Evolutionary conservation across 805 yeast species (phyloP).

Genomic region (Ogataea philodendri): DNA sequence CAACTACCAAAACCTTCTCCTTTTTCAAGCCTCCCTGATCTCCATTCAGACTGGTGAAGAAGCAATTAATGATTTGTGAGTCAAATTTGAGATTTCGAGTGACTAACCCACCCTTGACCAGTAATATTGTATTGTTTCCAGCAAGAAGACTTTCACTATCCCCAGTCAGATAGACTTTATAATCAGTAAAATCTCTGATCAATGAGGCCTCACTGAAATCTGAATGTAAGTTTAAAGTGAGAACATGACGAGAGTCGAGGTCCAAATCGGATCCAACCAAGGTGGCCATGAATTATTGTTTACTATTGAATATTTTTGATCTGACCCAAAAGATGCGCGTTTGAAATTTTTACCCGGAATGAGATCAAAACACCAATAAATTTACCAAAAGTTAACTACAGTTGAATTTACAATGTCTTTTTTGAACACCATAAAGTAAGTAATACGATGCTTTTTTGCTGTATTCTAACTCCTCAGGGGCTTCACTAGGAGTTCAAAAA

Average conservation of each 20-base stretch:
- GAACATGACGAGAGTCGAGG: slow-evolving; percentile 18
- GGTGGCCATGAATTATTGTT: slow-evolving; percentile 9
- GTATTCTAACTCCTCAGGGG: slow-evolving; percentile 38
- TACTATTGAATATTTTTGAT: slow-evolving; percentile 1
- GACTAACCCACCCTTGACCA: slow-evolving; percentile 50
- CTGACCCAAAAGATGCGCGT: slow-evolving; percentile 6
- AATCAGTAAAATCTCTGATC: slow-evolving; percentile 10
- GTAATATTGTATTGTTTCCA: slow-evolving; percentile 38
- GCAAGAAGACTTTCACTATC: slow-evolving; percentile 26
- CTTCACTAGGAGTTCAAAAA: slow-evolving; percentile 49
- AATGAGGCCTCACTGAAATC: slow-evolving; percentile 20
- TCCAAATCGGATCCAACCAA: slow-evolving; percentile 16
- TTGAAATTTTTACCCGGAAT: slow-evolving; percentile 11
- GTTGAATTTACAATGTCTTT: slow-evolving; percentile 34
- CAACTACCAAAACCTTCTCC: slow-evolving; percentile 51
- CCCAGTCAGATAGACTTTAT: slow-evolving; percentile 21
- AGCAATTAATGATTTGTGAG: slow-evolving; percentile 54
- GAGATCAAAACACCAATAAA: background rate
- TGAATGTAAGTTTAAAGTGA: slow-evolving; percentile 22
- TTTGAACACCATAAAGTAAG: slow-evolving; percentile 38
- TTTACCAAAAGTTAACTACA: background rate
- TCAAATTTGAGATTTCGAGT: slow-evolving; percentile 50
- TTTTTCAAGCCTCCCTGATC: slow-evolving; percentile 8
- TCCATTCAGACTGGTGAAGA: slow-evolving; percentile 52
- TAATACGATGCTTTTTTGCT: background rate